phyloP scores from a whole-genome alignment of 345 rosid species.

The Camelina sativa region DNA sequence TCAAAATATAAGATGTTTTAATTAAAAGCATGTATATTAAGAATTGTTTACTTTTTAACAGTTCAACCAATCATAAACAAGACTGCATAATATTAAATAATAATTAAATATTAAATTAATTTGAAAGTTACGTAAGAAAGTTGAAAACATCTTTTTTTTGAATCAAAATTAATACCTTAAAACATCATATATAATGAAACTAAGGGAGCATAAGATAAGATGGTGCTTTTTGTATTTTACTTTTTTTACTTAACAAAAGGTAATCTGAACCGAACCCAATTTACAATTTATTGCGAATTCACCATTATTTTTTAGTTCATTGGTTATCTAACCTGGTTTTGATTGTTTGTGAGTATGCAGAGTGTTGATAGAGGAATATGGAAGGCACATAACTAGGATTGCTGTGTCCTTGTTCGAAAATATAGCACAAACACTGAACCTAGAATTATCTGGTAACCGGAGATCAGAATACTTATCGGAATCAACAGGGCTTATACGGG shows the following conservation, averaged over 20 bases:
- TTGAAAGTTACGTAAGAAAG: no score
- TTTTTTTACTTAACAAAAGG: not conserved
- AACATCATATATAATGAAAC: no score
- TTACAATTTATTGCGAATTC: not conserved
- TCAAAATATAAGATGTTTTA: no score
- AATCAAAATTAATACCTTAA: no score
- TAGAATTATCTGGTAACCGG: constrained; percentile 42
- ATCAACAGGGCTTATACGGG: constrained; percentile 58
- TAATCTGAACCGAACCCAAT: not conserved
- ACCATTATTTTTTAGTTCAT: not conserved
- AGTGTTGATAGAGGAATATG: constrained; percentile 66
- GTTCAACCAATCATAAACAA: no score
- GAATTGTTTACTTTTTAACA: no score
- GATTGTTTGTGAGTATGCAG: constrained; percentile 43
- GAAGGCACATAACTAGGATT: constrained; percentile 58
- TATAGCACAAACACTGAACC: constrained; percentile 52
- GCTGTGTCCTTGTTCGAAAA: constrained; percentile 55
- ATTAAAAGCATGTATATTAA: no score
- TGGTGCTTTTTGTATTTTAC: not conserved
- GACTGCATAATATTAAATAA: no score
- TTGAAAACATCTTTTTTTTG: no score
- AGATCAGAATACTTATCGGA: constrained; percentile 50
- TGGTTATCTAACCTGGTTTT: not conserved
- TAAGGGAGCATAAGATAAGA: no score
- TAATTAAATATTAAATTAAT: no score